Evolutionary conservation across 768 basidiomycete genomes (phyloP).

Genomic region (Collybiopsis luxurians): DNA sequence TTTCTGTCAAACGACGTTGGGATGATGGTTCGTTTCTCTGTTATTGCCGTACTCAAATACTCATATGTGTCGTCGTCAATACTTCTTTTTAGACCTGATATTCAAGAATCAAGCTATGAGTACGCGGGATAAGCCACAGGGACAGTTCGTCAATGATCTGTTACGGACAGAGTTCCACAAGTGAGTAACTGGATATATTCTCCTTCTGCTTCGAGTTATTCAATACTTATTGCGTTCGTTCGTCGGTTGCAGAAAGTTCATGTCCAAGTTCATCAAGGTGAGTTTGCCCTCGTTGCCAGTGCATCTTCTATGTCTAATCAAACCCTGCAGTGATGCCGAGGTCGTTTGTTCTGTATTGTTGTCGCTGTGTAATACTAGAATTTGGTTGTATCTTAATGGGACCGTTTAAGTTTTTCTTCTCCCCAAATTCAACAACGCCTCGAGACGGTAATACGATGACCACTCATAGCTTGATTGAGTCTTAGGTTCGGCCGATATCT

Average conservation of each 20-base stretch:
- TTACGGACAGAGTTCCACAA: conserved; percentile 93
- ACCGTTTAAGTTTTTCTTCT: too few relatives aligned
- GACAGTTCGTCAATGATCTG: conserved; percentile 94
- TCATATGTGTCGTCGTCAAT: too few relatives aligned
- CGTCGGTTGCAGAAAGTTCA: conserved; percentile 69
- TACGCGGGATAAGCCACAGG: conserved; percentile 55
- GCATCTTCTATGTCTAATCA: not conserved
- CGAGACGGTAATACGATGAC: too few relatives aligned
- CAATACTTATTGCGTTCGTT: conserved; percentile 1
- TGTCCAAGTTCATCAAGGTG: conserved; percentile 89
- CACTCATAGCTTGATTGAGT: too few relatives aligned
- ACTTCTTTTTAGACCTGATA: conserved; percentile 68
- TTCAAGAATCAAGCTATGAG: conserved; percentile 97
- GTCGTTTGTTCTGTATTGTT: not conserved
- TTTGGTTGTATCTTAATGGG: too few relatives aligned
- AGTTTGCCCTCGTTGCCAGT: not conserved
- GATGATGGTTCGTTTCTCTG: conserved; percentile 60
- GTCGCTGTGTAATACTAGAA: too few relatives aligned
- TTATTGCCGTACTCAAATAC: conserved; percentile 8
- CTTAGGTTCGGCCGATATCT: too few relatives aligned
- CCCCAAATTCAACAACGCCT: too few relatives aligned
- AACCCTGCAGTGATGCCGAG: not conserved
- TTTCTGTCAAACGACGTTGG: conserved; percentile 92
- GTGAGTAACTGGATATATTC: conserved; percentile 42
- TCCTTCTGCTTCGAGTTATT: not conserved